Conservation (phyloP, 192 early-diverging fungal genomes). For the Backusella luteola region DNA sequence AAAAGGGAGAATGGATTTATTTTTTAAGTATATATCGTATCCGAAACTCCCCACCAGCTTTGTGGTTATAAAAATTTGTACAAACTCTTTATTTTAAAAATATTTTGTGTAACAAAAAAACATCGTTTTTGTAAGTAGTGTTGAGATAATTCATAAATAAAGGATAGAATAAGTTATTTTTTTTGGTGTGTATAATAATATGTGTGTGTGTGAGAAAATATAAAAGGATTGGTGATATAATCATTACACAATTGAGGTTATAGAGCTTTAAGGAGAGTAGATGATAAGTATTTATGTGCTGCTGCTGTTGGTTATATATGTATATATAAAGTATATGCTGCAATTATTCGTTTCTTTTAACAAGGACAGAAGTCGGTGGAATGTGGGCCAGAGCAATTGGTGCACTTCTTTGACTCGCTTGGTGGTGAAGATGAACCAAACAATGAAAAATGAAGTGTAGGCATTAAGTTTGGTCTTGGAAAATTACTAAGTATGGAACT, state of each 20-base stretch:
- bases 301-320: not conserved
- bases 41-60: not conserved
- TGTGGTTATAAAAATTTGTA: not conserved
- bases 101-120: not conserved
- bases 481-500: conserved; percentile 22
- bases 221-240: not conserved
- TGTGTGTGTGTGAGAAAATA: not conserved
- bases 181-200: not conserved
- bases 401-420: conserved; percentile 13
- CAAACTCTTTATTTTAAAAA: conserved; percentile 3
- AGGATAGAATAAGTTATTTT: not conserved
- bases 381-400: conserved; percentile 40
- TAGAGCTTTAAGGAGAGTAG: not conserved
- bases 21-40: not conserved
- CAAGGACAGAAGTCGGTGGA: conserved; percentile 40
- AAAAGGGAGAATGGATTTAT: not conserved
- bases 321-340: too few relatives aligned
- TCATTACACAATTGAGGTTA: not conserved
- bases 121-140: not conserved
- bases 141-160: not conserved
- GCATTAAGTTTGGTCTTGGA: conserved; percentile 38
- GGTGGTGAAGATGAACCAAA: conserved; percentile 5
- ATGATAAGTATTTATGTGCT: not conserved
- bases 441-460: conserved; percentile 34
- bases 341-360: not conserved